Evolutionary conservation across 2,329 filamentous ascomycete genomes (phyloP), one percentile per base, ranked within the genome.

Genomic region (Beauveria sp.): DNA sequence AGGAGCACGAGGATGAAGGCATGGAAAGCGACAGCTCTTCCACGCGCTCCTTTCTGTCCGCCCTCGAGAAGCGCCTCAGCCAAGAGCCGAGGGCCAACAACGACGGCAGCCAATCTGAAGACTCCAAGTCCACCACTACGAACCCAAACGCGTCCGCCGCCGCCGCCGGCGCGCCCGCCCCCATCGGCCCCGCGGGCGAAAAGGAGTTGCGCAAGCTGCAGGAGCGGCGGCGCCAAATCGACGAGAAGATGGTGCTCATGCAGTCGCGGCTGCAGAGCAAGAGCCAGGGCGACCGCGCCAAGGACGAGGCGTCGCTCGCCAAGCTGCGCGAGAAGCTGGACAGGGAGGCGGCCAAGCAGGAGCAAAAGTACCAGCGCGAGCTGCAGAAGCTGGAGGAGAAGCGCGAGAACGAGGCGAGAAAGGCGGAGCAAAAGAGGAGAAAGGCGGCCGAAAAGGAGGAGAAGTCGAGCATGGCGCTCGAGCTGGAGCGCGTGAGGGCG

Each of bases 141-240:
- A 42, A 51, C 9, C 30, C 22, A 16, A 42, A 18, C 34, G 6
- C 20, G 2, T 20, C 55, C 20, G 16, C 40, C 14, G 18, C 40
- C 14, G 30, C n/a, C 20, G 38, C 47, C 16, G 49, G 20, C n/a
- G 22, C 58, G 14, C 42, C 54, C 10, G 16, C 43, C 28, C n/a
- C 49, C 26, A 40, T 52, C 62, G 63, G 69, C 65, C 62, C 70
- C 65, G 45, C 71, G 59, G 52, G 69, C 65, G 86, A 89, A 30
- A 87, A 86, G 67, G 86, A 90, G 66, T 78, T 91, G 3, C 76
- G 78, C 62, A 88, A 86, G 68, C 79, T 90, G 9, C 78, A 85
- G 52, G 79, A 84, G 18, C 82, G 83, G 61, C 82, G 82, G 9
- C 78, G 75, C 53, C 86, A 86, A 67, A 76, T 90, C 0, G 82